Percentiles rank a stretch among this genome's conserved stretches.
Conservation (phyloP, 1,284 basidiomycete species). For the Heterobasidion parviporum region DNA sequence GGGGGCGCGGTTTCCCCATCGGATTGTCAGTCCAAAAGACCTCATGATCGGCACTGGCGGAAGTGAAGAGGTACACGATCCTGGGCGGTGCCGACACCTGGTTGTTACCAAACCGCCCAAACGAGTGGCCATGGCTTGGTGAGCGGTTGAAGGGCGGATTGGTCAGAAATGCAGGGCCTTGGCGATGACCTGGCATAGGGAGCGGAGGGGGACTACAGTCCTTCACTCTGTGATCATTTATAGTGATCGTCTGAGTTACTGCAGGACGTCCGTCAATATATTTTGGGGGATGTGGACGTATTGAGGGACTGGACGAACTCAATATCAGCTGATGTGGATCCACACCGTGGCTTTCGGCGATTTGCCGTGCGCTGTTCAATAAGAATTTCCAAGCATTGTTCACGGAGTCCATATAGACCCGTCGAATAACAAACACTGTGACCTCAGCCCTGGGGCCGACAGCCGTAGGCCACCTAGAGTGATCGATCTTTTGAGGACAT, state of each 20-base stretch:
- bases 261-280: neutral
- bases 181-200: neutral
- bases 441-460: slow-evolving; percentile 25
- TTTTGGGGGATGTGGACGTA: no score
- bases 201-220: slow-evolving; percentile 4
- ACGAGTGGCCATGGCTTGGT: neutral
- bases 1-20: slow-evolving; percentile 29
- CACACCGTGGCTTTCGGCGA: slow-evolving; percentile 1
- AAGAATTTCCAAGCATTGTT: slow-evolving; percentile 2
- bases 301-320: neutral
- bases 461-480: slow-evolving; percentile 30
- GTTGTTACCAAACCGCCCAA: neutral
- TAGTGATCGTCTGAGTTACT: slow-evolving; percentile 5
- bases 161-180: neutral
- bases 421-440: slow-evolving; percentile 1
- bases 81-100: slow-evolving; percentile 2
- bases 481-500: neutral
- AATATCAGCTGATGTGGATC: neutral
- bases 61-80: slow-evolving; percentile 13
- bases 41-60: slow-evolving; percentile 3
- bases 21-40: slow-evolving; percentile 17
- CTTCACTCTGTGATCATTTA: slow-evolving; percentile 6
- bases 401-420: neutral
- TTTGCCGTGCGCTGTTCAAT: slow-evolving; percentile 12
- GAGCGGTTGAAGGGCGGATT: neutral